A percentile compares a stretch with the other conserved stretches of the same genome.
These are phyloP conservation scores for Phialophora chinensis DNA, from an alignment of 2,329 filamentous ascomycete species.

Conservation along the genomic window DNA sequence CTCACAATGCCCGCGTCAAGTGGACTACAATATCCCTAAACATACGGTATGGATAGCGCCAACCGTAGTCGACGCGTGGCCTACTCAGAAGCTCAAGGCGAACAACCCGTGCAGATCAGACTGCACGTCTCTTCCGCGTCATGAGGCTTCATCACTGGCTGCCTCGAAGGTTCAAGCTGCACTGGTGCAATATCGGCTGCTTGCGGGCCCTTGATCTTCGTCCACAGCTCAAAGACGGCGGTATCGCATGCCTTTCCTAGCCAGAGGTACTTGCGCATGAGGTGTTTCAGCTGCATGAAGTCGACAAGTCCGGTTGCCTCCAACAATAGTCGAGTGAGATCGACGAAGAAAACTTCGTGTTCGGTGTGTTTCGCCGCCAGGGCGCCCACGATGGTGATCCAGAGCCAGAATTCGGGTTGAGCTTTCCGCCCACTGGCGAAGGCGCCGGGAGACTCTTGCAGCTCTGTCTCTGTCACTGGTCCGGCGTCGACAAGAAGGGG, in stretches of 20 bases:
- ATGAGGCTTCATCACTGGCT: neutral
- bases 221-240: constrained; percentile 15
- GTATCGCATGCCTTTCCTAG: constrained; percentile 15
- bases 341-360: constrained; percentile 19
- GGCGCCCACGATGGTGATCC: constrained; percentile 17
- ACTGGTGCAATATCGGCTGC: neutral
- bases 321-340: neutral
- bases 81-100: neutral
- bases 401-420: constrained; percentile 11
- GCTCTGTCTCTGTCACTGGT: neutral
- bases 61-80: neutral
- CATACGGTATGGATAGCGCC: too few species aligned
- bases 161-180: neutral
- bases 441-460: neutral
- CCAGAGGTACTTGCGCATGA: constrained; percentile 22
- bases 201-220: neutral
- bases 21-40: too few species aligned
- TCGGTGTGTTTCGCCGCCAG: constrained; percentile 6
- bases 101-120: neutral
- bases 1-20: too few species aligned
- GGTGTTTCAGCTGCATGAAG: constrained; percentile 9
- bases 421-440: neutral
- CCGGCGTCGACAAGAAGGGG: neutral
- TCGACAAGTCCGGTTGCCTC: neutral
- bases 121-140: neutral